phyloP scores from a whole-genome alignment of 1,284 basidiomycete genomes.

The Marasmius sp. region DNA sequence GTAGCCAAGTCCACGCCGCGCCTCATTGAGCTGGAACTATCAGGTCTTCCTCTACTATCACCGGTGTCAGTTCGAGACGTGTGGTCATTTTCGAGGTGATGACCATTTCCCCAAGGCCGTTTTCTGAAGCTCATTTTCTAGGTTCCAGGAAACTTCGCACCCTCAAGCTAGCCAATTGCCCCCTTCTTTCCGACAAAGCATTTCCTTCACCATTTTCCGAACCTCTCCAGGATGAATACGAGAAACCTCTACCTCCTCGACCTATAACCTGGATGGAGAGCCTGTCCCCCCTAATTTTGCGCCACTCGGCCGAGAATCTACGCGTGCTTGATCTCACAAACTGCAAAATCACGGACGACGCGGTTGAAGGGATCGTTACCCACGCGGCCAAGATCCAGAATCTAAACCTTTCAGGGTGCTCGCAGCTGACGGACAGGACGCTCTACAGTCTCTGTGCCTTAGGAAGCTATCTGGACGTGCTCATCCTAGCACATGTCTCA shows the following conservation, averaged over 20 bases:
- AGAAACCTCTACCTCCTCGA: constrained; percentile 52
- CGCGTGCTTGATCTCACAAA: constrained; percentile 78
- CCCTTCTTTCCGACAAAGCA: constrained; percentile 71
- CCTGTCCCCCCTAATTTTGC: constrained; percentile 59
- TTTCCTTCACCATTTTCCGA: constrained; percentile 60
- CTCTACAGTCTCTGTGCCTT: constrained; percentile 72
- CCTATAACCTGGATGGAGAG: constrained; percentile 58
- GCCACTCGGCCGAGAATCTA: constrained; percentile 67
- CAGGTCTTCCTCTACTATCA: constrained; percentile 71
- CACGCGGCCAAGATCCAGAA: constrained; percentile 82
- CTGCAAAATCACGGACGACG: constrained; percentile 78
- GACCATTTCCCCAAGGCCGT: constrained; percentile 13
- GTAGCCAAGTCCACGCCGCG: constrained; percentile 76
- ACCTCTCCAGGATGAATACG: constrained; percentile 25
- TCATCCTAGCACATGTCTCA: constrained; percentile 80
- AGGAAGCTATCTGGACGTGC: constrained; percentile 76
- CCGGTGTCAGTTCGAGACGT: constrained; percentile 74
- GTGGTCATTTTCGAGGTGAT: constrained; percentile 70
- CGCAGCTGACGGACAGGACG: constrained; percentile 73
- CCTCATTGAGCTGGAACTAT: constrained; percentile 83
- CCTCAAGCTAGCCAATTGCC: constrained; percentile 72
- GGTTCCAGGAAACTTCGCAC: constrained; percentile 65
- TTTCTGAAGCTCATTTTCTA: constrained; percentile 13
- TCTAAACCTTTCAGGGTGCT: constrained; percentile 81
- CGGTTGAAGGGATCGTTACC: constrained; percentile 75